Base-by-base conservation (phyloP, 495 filamentous ascomycete species). In the Penicillium angulare region DNA sequence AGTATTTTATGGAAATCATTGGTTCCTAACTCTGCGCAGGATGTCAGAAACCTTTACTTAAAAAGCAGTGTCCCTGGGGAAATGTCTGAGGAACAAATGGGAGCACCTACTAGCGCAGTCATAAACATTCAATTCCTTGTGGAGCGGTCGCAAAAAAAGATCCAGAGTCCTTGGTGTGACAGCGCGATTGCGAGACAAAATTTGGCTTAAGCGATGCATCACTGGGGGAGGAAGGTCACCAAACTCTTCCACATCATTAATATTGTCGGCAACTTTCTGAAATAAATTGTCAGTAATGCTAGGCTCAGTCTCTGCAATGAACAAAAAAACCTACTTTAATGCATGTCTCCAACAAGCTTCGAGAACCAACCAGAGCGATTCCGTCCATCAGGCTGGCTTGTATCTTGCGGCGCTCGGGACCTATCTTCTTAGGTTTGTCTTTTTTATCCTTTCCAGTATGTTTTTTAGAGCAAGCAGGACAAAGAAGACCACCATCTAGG, bases 361-460 rank as follows among this genome's bases (percentile, higher is more conserved):
- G 86, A 18, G 87, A 78, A n/a, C 91, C 91, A 22, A 82, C 73
- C 1, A 71, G 65, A 27, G 79, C 80, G 26, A 85, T 73, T 17
- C 90, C 89, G 61, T 95, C 91, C 7, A 96, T 74, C 7, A 90
- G 73, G 21, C 87, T 83, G 64, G 87, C 92, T 69, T 92, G 86
- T 9, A 85, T 58, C 60, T 91, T 84, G 43, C 89, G 81, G 7
- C 88, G 82, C 22, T 76, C 76, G 50, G 73, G 49, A 18, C 50
- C 66, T 15, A 79, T 74, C 57, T 88, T 91, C 59, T 85, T 87
- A 0, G 72, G 62, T 18, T 79, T 78, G 15, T 81, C 74, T 54
- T 87, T 84, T 51, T 85, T 81, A 15, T 77, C 74, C 50, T 84
- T 81, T 46, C 84, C 81, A 26, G 73, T 76, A 20, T 88, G 70